phyloP scores from a whole-genome alignment of 1,284 basidiomycete genomes.

The Heterobasidion irregulare region DNA sequence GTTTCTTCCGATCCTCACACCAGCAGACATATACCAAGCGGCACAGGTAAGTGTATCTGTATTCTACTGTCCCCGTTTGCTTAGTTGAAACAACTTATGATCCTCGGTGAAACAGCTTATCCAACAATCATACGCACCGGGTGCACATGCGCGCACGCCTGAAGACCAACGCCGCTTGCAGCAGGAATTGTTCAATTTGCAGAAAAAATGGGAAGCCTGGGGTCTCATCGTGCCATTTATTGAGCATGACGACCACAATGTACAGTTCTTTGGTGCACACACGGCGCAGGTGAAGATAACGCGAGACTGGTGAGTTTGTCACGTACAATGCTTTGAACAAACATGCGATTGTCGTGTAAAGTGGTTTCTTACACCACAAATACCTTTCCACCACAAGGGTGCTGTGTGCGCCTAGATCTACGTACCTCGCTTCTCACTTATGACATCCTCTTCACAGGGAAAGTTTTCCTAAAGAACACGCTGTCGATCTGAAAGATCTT shows the following conservation, averaged over 20 bases:
- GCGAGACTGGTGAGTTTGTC: slow-evolving; percentile 64
- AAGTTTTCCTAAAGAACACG: slow-evolving; percentile 47
- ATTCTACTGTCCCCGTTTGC: background rate
- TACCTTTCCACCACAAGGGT: background rate
- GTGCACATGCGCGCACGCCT: slow-evolving; percentile 36
- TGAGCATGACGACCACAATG: slow-evolving; percentile 63
- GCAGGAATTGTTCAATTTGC: slow-evolving; percentile 66
- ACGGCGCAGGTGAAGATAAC: slow-evolving; percentile 88
- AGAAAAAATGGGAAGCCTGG: slow-evolving; percentile 70
- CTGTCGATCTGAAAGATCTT: slow-evolving; percentile 45
- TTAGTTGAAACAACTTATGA: background rate
- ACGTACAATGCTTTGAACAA: background rate
- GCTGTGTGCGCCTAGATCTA: background rate
- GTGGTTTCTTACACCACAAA: background rate
- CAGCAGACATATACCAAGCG: slow-evolving; percentile 36
- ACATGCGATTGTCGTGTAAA: background rate
- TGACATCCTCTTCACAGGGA: slow-evolving; percentile 37
- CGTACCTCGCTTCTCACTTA: background rate
- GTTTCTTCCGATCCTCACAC: slow-evolving; percentile 36
- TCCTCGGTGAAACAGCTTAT: slow-evolving; percentile 32
- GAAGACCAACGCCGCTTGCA: slow-evolving; percentile 59
- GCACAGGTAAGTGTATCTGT: slow-evolving; percentile 29
- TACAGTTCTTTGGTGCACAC: slow-evolving; percentile 89
- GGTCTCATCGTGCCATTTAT: slow-evolving; percentile 70
- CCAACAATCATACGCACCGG: slow-evolving; percentile 47